Base-by-base conservation (phyloP, 2,329 filamentous ascomycete species). In the Helotiales sp. region DNA sequence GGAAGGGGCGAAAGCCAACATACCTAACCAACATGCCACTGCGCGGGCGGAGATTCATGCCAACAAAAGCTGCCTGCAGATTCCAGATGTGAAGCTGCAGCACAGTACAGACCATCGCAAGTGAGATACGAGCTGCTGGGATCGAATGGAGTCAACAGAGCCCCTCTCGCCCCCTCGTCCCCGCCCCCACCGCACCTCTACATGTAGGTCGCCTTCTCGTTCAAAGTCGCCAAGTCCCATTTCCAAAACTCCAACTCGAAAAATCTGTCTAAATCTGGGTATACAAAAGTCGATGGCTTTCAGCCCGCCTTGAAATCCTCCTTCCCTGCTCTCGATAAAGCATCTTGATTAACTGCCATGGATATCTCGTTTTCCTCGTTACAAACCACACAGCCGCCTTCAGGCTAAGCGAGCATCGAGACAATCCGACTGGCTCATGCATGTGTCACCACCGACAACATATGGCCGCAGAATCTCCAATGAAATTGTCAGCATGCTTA, bases 341-440 rank as follows among this genome's bases (percentile, higher is more conserved):
- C 11, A 26, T 26, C 54, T 15, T 37, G 54, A 57, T 34, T 24
- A 57, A 57, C 13, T 13, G 7, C 32, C 20, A 34, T 40, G 54
- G 32, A 32, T 37, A 54, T 13, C 24, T 54, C 1, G 15, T 55
- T 26, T 2, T 5, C 3, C 22, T 52, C 47, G 26, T 57, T 47
- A 45, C 24, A 30, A 45, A 32, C 40, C 57, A 30, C 28, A 52
- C 24, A 10, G 20, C 32, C 8, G 37, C 24, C 26, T 45, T 47
- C 57, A 60, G 57, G 37, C 57, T 60, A 60, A 60, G 57, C 57
- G 57, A 60, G 40, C 22, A 47, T 47, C 40, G 22, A 20, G n/a
- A 20, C 2, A 11, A 43, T 45, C 4, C 47, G 37, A 47, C 24
- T 60, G 57, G 37, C 22, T 55, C 54, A 57, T 40, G 20, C 11